Evolutionary conservation across 495 filamentous ascomycete genomes (phyloP), one percentile per base, ranked within the genome.

Genomic region (Neurospora sp.): DNA sequence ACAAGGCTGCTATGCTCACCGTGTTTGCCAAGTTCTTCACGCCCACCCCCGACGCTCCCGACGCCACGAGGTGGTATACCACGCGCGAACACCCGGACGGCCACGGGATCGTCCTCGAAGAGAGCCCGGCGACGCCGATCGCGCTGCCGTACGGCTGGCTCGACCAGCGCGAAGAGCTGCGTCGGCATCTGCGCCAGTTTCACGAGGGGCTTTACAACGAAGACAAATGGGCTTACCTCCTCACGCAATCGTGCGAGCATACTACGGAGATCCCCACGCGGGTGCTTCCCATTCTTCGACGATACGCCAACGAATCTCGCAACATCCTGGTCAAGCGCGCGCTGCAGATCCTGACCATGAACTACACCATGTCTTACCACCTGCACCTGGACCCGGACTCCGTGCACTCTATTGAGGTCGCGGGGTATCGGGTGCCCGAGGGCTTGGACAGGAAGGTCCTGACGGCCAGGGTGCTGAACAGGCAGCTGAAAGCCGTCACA

Each of bases 401-500:
- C 53, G 75, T 84, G 44, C 71, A 69, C 39, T 75, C 76, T 16
- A 77, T 88, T 1, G 77, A 77, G 61, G 70, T 76, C 27, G 83
- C 77, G 5, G 73, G 75, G 16, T 61, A 61, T 18, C 70, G 79
- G 42, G 78, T 82, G 42, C 79, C 82, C 27, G 81, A 82, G 72
- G 71, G 68, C 12, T 61, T 37, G 68, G 78, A 77, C 73, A 76
- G 74, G 68, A 78, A 81, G 18, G 83, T 78, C 74, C 77, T 85
- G 16, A 86, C 85, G 42, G 79, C 86, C 41, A 79, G 86, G 16
- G 82, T 88, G 71, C 81, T 88, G 18, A 86, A 84, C 76, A 81
- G 85, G 16, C 86, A 88, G 77, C 76, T 88, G 71, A 88, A 88
- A 74, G 81, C 83, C 16, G 80, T 84, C 9, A 77, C 86, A n/a